A percentile compares a stretch with the other conserved stretches of the same genome.
Evolutionary conservation across 768 basidiomycete species (phyloP).

Genomic region (Hericium coralloides): DNA sequence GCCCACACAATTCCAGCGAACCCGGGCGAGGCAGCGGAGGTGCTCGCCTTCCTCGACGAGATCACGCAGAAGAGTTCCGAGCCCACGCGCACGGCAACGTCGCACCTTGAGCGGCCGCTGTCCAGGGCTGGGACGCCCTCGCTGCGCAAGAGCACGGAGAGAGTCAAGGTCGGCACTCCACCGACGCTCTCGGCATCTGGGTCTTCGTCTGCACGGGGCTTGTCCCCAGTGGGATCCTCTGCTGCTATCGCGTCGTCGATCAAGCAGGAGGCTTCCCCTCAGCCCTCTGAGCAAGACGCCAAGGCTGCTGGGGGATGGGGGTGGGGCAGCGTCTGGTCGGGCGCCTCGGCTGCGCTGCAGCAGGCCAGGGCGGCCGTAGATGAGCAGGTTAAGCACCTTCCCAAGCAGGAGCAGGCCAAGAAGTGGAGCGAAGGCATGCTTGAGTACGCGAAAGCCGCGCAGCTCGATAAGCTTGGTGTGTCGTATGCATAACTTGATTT

Average conservation of each 20-base stretch:
- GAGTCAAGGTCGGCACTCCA: constrained; percentile 53
- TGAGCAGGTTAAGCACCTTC: constrained; percentile 84
- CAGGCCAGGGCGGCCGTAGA: constrained; percentile 86
- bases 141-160: constrained; percentile 67
- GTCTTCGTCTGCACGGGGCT: constrained; percentile 22
- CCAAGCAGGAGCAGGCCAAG: constrained; percentile 78
- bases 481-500: constrained; percentile 7
- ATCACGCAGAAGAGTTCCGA: constrained; percentile 88
- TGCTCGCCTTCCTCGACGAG: constrained; percentile 89
- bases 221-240: constrained; percentile 26
- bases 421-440: constrained; percentile 84
- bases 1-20: constrained; percentile 21
- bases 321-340: constrained; percentile 87
- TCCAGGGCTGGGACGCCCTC: constrained; percentile 66
- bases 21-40: constrained; percentile 69
- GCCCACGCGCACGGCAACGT: constrained; percentile 52
- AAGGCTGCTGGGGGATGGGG: constrained; percentile 46
- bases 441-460: constrained; percentile 78
- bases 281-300: constrained; percentile 4
- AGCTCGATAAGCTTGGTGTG: constrained; percentile 84
- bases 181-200: constrained; percentile 26
- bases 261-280: constrained; percentile 7
- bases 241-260: constrained; percentile 10
- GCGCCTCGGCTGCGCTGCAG: constrained; percentile 77
- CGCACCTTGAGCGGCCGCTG: constrained; percentile 45